Evolutionary conservation across 768 basidiomycete species (phyloP), one percentile per base, ranked within the genome.

Genomic region (Crassisporium funariophilum): DNA sequence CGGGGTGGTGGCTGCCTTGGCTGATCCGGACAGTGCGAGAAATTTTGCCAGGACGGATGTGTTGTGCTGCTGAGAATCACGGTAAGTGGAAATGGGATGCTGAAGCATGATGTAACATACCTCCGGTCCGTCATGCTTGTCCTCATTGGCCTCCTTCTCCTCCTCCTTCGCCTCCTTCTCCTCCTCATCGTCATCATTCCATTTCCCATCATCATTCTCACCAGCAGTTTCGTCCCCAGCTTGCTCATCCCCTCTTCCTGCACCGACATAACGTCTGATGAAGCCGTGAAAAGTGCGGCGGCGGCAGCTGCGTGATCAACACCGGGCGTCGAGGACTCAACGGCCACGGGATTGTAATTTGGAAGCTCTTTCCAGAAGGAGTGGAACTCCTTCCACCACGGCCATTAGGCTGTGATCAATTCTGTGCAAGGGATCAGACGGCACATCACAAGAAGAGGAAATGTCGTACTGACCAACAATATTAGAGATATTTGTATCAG

Each of bases 341-440:
- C 61, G 10, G 47, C 55, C 10, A 63, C 37, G 1, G 65, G 57
- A 36, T 64, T 64, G 52, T 63, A 66, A 46, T 57, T 58, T 2
- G 65, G 66, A 19, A 66, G 58, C 42, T 66, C 57, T 7, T 42
- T 17, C 64, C 64, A 66, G 29, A 64, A 58, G 10, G 56, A 19
- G 36, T 67, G 63, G 2, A 67, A 42, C 24, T 58, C 53, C 17
- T 60, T 54, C 60, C 61, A 67, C 56, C 59, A 66, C 19, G 63
- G 60, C 57, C 58, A 67, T 9, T 55, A 25, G 1, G 17, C 15
- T 1, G 20, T 29, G 12, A 63, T 55, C 4, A 21, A 17, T 25
- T 13, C 54, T 55, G 43, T 15, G 19, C 13, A n/a, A 42, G 1
- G 21, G n/a, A 27, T 52, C 15, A 49, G 42, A 41, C 16, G n/a